These are phyloP conservation scores for Coniochaeta sp. DNA, from an alignment of 2,329 filamentous ascomycete species.

Conservation along the genomic window DNA sequence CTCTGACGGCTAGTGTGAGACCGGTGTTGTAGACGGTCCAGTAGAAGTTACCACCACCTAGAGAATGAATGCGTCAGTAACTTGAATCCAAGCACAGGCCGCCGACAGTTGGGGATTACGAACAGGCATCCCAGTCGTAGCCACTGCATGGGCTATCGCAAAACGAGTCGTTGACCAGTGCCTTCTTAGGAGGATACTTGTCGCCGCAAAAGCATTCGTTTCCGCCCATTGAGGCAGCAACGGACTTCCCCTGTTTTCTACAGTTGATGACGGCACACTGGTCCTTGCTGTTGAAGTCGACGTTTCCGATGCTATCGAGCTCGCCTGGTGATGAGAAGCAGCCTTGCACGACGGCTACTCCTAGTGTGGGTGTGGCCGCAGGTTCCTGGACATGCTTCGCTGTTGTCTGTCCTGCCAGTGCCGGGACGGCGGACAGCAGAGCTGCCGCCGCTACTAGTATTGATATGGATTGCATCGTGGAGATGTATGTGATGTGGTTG, in stretches of 20 bases:
- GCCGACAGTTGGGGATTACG: slow-evolving; percentile 28
- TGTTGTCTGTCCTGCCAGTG: slow-evolving; percentile 7
- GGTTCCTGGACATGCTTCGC: slow-evolving; percentile 27
- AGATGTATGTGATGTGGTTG: background rate
- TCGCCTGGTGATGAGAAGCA: slow-evolving; percentile 41
- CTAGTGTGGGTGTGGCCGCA: slow-evolving; percentile 25
- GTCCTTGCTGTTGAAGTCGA: slow-evolving; percentile 31
- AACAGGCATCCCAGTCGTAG: slow-evolving; percentile 58
- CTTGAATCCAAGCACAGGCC: background rate
- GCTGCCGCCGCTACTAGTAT: slow-evolving; percentile 8
- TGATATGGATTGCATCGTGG: background rate
- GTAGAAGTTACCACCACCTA: slow-evolving; percentile 50
- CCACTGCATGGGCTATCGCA: slow-evolving; percentile 64
- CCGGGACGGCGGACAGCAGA: slow-evolving; percentile 7
- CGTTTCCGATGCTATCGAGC: slow-evolving; percentile 18
- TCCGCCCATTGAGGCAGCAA: slow-evolving; percentile 56
- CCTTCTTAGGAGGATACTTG: slow-evolving; percentile 52
- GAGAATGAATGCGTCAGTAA: slow-evolving; percentile 9
- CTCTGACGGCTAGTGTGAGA: slow-evolving; percentile 29
- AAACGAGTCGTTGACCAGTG: slow-evolving; percentile 45
- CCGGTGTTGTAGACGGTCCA: slow-evolving; percentile 47
- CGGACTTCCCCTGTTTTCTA: slow-evolving; percentile 32
- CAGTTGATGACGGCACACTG: slow-evolving; percentile 33
- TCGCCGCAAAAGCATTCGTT: slow-evolving; percentile 68
- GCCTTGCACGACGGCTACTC: slow-evolving; percentile 38